phyloP scores from a whole-genome alignment of 768 basidiomycete genomes.

The Inosperma sp. region DNA sequence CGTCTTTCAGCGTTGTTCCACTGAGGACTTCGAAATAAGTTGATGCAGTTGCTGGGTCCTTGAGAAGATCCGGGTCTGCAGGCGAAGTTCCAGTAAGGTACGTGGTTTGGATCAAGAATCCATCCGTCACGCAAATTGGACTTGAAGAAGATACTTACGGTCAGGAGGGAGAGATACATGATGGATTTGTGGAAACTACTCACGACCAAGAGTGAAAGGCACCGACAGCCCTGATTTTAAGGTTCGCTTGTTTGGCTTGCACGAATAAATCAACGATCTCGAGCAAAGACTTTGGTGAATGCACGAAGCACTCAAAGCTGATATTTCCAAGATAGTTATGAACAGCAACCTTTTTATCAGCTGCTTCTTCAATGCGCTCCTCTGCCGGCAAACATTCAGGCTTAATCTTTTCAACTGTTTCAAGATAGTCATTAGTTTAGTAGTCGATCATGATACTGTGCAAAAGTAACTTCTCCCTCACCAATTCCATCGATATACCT shows the following conservation, averaged over 20 bases:
- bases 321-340: constrained; percentile 1
- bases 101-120: constrained; percentile 2
- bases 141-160: not conserved
- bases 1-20: not conserved
- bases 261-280: not conserved
- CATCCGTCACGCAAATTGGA: constrained; percentile 3
- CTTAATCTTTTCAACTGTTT: not conserved
- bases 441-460: not conserved
- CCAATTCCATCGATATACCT: not conserved
- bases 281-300: not conserved
- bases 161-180: not conserved
- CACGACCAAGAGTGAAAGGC: constrained; percentile 7
- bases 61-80: not conserved
- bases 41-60: not conserved
- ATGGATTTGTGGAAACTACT: not conserved
- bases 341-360: not conserved
- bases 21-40: constrained; percentile 2
- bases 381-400: not conserved
- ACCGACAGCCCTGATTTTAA: constrained; percentile 4
- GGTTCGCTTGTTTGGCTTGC: not conserved
- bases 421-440: not conserved
- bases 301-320: constrained; percentile 3
- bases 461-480: not conserved
- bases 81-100: not conserved
- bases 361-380: not conserved